Evolutionary conservation across 2,329 filamentous ascomycete species (phyloP).

Genomic region (Rugonectria rugulosa): DNA sequence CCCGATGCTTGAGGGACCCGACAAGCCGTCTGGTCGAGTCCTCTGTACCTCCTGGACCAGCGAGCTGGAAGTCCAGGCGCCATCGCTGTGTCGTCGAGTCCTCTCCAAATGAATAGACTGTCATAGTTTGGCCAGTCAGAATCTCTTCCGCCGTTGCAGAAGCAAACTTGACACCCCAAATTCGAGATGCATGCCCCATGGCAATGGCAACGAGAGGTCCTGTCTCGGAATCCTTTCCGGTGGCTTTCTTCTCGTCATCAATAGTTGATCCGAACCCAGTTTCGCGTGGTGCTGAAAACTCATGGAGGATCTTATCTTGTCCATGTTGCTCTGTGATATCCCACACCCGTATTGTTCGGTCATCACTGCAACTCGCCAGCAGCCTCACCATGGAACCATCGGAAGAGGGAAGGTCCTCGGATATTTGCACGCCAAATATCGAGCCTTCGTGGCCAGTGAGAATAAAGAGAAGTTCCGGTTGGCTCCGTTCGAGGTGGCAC

Average conservation of each 20-base stretch:
- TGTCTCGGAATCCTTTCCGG: conserved; percentile 18
- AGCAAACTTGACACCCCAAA: conserved; percentile 84
- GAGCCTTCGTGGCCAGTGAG: conserved; percentile 85
- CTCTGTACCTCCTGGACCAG: not conserved
- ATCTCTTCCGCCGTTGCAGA: conserved; percentile 32
- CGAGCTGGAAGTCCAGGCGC: conserved; percentile 57
- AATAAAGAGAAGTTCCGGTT: conserved; percentile 56
- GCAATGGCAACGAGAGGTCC: conserved; percentile 67
- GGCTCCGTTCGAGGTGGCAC: conserved; percentile 53
- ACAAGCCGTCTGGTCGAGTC: conserved; percentile 1
- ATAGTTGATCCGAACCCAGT: conserved; percentile 66
- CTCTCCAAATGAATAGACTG: conserved; percentile 82
- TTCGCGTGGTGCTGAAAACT: conserved; percentile 53
- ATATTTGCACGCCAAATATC: conserved; percentile 89
- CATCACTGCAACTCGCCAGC: conserved; percentile 94
- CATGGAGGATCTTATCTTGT: conserved; percentile 8
- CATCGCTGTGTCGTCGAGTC: conserved; percentile 81
- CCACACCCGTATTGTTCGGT: conserved; percentile 89
- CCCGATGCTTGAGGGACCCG: conserved; percentile 56
- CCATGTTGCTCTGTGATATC: conserved; percentile 68
- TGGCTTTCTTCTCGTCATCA: conserved; percentile 31
- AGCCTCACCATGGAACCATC: conserved; percentile 60
- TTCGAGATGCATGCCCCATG: conserved; percentile 88
- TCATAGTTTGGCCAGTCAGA: conserved; percentile 43
- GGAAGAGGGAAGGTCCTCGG: conserved; percentile 52